phyloP scores from a whole-genome alignment of 2,329 filamentous ascomycete genomes.

The Talaromyces pinophilus region DNA sequence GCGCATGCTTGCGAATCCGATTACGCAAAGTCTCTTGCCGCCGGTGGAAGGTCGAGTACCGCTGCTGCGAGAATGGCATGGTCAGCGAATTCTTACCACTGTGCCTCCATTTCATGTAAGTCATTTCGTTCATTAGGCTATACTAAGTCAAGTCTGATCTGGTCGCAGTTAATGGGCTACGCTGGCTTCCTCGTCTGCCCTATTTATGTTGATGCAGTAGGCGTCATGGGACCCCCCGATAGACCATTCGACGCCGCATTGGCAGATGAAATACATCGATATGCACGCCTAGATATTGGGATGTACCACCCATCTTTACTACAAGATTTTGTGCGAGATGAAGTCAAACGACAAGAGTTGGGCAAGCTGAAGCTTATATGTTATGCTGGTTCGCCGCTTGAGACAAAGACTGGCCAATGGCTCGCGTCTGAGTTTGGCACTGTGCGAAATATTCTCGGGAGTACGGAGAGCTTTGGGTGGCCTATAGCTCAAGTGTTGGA shows the following conservation, averaged over 20 bases:
- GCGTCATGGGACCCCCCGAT: conserved; percentile 27
- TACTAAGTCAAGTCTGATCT: no score
- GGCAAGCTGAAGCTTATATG: conserved; percentile 25
- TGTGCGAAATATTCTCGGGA: conserved; percentile 27
- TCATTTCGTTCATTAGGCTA: neutral
- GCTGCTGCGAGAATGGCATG: conserved; percentile 22
- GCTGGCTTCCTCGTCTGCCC: conserved; percentile 26
- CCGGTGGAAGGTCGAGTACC: conserved; percentile 21
- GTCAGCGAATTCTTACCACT: conserved; percentile 27
- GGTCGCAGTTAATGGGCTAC: conserved; percentile 28
- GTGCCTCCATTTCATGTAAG: conserved; percentile 30
- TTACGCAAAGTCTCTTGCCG: conserved; percentile 15
- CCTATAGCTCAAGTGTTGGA: conserved; percentile 23
- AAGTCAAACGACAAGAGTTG: conserved; percentile 25
- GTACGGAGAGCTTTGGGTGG: conserved; percentile 29
- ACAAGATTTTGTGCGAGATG: conserved; percentile 27
- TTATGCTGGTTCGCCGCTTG: conserved; percentile 31
- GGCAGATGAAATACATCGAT: conserved; percentile 26
- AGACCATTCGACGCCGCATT: conserved; percentile 21
- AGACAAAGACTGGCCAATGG: conserved; percentile 30
- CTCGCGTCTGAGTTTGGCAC: conserved; percentile 25
- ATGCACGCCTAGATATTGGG: conserved; percentile 25
- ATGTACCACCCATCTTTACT: conserved; percentile 29
- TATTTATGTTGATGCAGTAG: conserved; percentile 23
- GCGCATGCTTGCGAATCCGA: conserved; percentile 26